Conservation (phyloP, 495 filamentous ascomycete genomes). For the Lasiosphaeria ovina region DNA sequence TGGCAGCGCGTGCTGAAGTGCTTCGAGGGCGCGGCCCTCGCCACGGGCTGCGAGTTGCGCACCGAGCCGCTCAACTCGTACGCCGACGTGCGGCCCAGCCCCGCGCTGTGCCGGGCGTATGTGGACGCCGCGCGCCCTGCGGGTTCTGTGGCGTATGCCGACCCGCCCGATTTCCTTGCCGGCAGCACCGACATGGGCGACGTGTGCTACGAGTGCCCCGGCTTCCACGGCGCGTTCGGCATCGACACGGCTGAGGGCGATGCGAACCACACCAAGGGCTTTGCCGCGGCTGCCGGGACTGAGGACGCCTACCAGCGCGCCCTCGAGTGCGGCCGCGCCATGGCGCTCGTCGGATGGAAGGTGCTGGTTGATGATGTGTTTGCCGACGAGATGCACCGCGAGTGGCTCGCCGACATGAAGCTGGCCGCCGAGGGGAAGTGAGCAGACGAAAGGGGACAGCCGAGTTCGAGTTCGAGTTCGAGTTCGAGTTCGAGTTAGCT, state of each 20-base stretch:
- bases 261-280: slow-evolving; percentile 55
- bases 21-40: slow-evolving; percentile 55
- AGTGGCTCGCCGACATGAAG: slow-evolving; percentile 43
- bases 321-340: slow-evolving; percentile 53
- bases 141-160: slow-evolving; percentile 37
- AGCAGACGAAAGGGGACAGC: not conserved
- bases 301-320: slow-evolving; percentile 45
- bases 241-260: slow-evolving; percentile 46
- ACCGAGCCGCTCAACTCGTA: slow-evolving; percentile 51
- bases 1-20: slow-evolving; percentile 52
- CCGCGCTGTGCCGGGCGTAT: slow-evolving; percentile 50
- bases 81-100: slow-evolving; percentile 51
- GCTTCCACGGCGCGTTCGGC: slow-evolving; percentile 57
- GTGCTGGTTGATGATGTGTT: slow-evolving; percentile 49
- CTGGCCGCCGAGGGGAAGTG: slow-evolving; percentile 22
- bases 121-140: slow-evolving; percentile 44
- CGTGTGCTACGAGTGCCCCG: slow-evolving; percentile 55
- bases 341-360: slow-evolving; percentile 53
- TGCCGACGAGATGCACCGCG: slow-evolving; percentile 36
- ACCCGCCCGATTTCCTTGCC: slow-evolving; percentile 42
- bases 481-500: no score
- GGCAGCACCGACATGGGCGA: slow-evolving; percentile 53
- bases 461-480: no score
- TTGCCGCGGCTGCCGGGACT: slow-evolving; percentile 52
- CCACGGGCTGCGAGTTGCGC: slow-evolving; percentile 54